Evolutionary conservation across 2,329 filamentous ascomycete genomes (phyloP).

Genomic region (Fusarium acutatum): DNA sequence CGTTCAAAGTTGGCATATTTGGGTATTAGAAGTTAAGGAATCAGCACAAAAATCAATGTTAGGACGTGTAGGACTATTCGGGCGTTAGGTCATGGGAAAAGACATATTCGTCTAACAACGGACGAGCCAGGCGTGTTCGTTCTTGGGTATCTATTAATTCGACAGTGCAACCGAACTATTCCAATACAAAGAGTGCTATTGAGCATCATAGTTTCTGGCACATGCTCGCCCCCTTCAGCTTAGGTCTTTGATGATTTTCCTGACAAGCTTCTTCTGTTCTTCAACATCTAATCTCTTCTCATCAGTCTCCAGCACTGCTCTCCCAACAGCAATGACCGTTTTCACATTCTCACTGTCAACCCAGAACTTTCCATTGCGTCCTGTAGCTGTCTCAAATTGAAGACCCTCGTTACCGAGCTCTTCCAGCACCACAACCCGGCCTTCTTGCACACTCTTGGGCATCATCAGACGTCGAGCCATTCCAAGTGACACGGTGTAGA

Average conservation of each 20-base stretch:
- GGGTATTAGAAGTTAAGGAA: conserved; percentile 27
- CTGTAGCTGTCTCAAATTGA: conserved; percentile 92
- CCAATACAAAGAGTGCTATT: conserved; percentile 33
- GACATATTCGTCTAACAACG: conserved; percentile 21
- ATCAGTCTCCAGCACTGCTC: conserved; percentile 81
- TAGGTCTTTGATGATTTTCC: conserved; percentile 69
- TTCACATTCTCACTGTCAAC: conserved; percentile 80
- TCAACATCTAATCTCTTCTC: conserved; percentile 69
- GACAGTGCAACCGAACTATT: conserved; percentile 28
- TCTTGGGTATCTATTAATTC: conserved; percentile 41
- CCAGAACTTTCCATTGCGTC: conserved; percentile 92
- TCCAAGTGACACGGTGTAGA: conserved; percentile 80
- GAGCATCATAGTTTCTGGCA: conserved; percentile 14
- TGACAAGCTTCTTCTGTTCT: conserved; percentile 75
- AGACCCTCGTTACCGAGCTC: conserved; percentile 79
- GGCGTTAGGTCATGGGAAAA: conserved; percentile 38
- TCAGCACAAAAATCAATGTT: conserved; percentile 22
- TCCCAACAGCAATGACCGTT: conserved; percentile 80
- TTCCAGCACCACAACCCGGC: conserved; percentile 77
- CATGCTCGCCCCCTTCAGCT: conserved; percentile 47
- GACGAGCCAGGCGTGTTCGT: conserved; percentile 33
- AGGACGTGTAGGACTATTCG: conserved; percentile 15
- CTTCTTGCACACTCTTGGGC: conserved; percentile 67
- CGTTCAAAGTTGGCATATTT: conserved; percentile 26
- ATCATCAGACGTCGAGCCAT: conserved; percentile 84